Evolutionary conservation across 805 yeast genomes (phyloP), one percentile per base, ranked within the genome.

Genomic region (Wickerhamiella azyma): DNA sequence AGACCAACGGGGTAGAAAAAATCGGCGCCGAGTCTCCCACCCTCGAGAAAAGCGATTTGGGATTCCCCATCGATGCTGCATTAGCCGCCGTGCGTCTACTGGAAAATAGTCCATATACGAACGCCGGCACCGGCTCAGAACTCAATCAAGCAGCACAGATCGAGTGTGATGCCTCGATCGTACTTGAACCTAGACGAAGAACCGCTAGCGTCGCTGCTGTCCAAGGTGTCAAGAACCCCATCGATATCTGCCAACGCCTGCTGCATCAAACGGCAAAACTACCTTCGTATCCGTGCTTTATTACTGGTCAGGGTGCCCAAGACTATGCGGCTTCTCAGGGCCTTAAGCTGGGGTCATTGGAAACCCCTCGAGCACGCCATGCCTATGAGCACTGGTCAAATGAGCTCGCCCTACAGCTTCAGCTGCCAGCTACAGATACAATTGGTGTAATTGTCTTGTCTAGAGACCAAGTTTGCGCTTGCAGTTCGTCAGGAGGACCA

Each of bases 91-190:
- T 39, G n/a, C 26, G 52, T 8, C 9, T 56, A 14, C 55, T 67
- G 9, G 72, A 67, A 43, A 58, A 61, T 39, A 53, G 60, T 2
- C 55, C 54, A 17, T 41, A 59, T 32, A 66, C 68, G 5, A 67
- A 67, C 49, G 64, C 69, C 2, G 72, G 71, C 2, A 39, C 43
- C 6, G 69, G 69, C n/a, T 63, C 69, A 11, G 65, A 66, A 37
- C 51, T 65, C 36, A 64, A 59, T 21, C 33, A 26, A 2, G 44
- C 44, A 9, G 68, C 68, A 2, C 40, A 43, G 3, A 62, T 66
- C 8, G 69, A 66, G 41, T 63, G 69, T 44, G 72, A 67, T 52
- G 71, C 72, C n/a, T 52, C 61, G 0, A 46, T 67, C 2, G 56
- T 64, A 50, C 37, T 9, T 11, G 37, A 18, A 9, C 40, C 40